Evolutionary conservation across 345 rosid genomes (phyloP).

Genomic region (Eucalyptus regnans): DNA sequence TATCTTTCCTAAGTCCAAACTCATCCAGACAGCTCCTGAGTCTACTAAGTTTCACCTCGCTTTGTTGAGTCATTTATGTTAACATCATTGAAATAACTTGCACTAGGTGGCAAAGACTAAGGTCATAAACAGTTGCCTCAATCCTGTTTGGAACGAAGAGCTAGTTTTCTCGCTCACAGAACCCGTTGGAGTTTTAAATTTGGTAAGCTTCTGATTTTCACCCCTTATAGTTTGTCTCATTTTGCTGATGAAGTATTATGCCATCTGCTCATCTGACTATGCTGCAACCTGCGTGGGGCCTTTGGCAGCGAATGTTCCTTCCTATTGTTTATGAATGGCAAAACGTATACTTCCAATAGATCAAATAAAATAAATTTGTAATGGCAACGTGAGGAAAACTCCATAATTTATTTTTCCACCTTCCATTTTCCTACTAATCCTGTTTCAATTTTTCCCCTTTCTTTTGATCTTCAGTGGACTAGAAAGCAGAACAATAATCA

Average conservation of each 20-base stretch:
- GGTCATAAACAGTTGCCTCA: constrained; percentile 85
- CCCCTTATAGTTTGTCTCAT: neutral
- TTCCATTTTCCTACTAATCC: neutral
- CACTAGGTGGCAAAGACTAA: constrained; percentile 54
- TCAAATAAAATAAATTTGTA: neutral
- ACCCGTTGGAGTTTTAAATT: constrained; percentile 44
- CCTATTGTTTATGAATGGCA: neutral
- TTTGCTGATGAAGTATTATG: neutral
- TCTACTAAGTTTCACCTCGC: neutral
- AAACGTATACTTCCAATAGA: neutral
- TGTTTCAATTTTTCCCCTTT: neutral
- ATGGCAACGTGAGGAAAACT: neutral
- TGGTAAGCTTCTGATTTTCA: neutral
- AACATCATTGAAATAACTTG: neutral
- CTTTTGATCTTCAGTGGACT: neutral
- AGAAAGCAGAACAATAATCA: neutral
- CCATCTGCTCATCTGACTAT: neutral
- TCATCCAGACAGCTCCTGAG: neutral
- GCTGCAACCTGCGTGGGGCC: neutral
- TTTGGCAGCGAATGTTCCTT: neutral
- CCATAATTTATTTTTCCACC: neutral
- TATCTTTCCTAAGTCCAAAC: neutral
- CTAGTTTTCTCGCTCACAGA: constrained; percentile 60
- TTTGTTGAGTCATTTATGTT: neutral
- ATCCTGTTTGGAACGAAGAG: constrained; percentile 97